phyloP scores from a whole-genome alignment of 2,329 filamentous ascomycete genomes.

The Claviceps cyperi region DNA sequence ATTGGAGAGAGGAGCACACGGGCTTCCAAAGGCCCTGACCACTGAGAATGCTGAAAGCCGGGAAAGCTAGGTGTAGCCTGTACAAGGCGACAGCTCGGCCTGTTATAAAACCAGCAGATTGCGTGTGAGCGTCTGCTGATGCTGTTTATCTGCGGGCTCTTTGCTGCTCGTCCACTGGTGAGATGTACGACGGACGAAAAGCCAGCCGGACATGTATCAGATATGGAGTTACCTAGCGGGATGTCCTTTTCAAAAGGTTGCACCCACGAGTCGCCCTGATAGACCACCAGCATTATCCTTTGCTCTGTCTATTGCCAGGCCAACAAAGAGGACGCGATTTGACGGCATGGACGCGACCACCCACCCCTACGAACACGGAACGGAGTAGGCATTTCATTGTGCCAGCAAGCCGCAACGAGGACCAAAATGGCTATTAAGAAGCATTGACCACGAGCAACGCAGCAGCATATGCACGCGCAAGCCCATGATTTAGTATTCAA shows the following conservation, averaged over 20 bases:
- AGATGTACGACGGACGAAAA: neutral
- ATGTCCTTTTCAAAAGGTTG: neutral
- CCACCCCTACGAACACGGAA: neutral
- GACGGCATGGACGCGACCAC: neutral
- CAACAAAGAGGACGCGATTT: slow-evolving; percentile 3
- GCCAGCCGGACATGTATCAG: neutral
- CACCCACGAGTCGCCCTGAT: neutral
- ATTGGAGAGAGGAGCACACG: too few species aligned
- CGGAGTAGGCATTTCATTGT: neutral
- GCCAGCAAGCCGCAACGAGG: neutral
- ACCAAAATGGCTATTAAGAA: neutral
- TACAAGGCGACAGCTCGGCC: too few species aligned
- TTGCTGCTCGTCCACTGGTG: too few species aligned
- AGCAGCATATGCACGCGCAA: neutral
- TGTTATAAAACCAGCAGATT: too few species aligned
- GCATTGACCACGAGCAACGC: neutral
- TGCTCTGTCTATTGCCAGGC: neutral
- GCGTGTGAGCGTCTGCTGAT: too few species aligned
- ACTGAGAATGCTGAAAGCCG: too few species aligned
- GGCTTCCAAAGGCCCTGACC: too few species aligned
- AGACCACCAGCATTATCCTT: neutral
- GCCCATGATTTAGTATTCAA: neutral
- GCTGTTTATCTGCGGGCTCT: too few species aligned
- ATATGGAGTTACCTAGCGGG: neutral
- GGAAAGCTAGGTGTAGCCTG: too few species aligned